Conservation (phyloP, 331 rosid species). For the Spiraea crenata region DNA sequence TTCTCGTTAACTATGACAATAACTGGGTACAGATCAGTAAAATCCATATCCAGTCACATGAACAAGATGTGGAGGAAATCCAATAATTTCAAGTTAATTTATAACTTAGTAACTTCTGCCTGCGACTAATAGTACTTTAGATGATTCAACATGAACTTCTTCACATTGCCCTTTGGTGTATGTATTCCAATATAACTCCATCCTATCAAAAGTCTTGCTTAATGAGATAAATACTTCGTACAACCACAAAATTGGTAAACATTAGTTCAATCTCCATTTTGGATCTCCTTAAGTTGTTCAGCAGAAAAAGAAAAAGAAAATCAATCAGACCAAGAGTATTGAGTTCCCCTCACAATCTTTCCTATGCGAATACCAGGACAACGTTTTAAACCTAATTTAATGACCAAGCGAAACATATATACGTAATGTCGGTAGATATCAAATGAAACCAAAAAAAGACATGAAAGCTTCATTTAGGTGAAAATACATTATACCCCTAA, state of each 20-base stretch:
- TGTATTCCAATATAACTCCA: too few species aligned
- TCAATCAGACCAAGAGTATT: not conserved
- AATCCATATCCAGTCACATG: not conserved
- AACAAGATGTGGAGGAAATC: not conserved
- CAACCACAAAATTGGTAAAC: not conserved
- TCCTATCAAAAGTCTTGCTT: not conserved
- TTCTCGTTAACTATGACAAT: not conserved
- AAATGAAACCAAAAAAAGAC: not conserved
- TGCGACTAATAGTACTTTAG: not conserved
- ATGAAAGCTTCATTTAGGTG: not conserved
- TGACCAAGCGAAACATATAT: not conserved
- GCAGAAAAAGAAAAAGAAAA: not conserved
- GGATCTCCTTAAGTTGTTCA: not conserved
- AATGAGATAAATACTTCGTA: not conserved
- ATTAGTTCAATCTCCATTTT: not conserved
- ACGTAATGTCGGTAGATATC: not conserved
- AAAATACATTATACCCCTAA: not conserved
- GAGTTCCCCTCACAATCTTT: not conserved
- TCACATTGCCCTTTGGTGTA: not conserved
- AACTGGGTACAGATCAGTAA: not conserved
- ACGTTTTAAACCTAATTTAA: too few species aligned
- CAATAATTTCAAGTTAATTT: not conserved
- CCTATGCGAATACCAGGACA: not conserved
- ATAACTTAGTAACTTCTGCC: not conserved
- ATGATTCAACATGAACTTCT: not conserved